phyloP scores from a whole-genome alignment of 257 asterid genomes.

The Petunia secreta region DNA sequence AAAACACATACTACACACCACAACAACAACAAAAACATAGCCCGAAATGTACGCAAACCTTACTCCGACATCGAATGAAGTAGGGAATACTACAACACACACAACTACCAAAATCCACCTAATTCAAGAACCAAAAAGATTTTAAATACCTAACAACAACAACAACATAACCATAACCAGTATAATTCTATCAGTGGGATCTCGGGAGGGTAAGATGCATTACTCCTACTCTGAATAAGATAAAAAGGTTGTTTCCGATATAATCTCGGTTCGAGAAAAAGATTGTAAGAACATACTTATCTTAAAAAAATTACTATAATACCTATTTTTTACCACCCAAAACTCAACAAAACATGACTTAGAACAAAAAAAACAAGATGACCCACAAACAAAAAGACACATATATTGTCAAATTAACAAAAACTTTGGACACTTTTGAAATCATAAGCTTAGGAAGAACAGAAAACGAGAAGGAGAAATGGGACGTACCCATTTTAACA shows the following conservation, averaged over 20 bases:
- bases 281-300: background rate
- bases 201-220: too few species aligned
- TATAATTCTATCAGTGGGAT: background rate
- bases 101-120: conserved; percentile 21
- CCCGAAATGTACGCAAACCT: too few species aligned
- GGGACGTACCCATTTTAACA: conserved; percentile 33
- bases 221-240: too few species aligned
- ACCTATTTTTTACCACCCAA: background rate
- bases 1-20: conserved; percentile 5
- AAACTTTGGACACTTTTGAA: background rate
- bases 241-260: background rate
- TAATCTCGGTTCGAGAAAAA: background rate
- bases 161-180: background rate
- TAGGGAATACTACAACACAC: background rate
- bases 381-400: background rate
- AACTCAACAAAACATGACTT: conserved; percentile 1
- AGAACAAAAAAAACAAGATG: background rate
- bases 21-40: too few species aligned
- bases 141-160: background rate
- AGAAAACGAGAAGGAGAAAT: conserved; percentile 22
- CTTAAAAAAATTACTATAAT: background rate
- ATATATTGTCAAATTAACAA: background rate
- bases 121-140: background rate
- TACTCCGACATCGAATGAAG: too few species aligned
- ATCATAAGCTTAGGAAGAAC: conserved; percentile 10